Evolutionary conservation across 2,329 filamentous ascomycete species (phyloP).

Genomic region (Penicillium concentricum): DNA sequence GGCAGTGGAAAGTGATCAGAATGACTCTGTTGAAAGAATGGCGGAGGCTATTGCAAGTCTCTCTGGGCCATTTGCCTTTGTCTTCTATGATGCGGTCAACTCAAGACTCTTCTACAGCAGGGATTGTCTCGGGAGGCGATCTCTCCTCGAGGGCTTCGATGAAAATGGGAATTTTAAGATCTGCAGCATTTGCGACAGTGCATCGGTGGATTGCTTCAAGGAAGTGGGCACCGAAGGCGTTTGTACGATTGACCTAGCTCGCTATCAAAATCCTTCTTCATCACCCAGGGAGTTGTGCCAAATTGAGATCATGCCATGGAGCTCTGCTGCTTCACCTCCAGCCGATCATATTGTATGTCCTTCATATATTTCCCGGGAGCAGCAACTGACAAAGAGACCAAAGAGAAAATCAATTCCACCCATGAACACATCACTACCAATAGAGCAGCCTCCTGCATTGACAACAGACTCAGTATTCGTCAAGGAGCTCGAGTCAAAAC

Average conservation of each 20-base stretch:
- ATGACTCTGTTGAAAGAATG: conserved; percentile 28
- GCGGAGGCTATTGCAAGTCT: conserved; percentile 58
- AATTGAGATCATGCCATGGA: conserved; percentile 32
- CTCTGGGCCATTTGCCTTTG: conserved; percentile 84
- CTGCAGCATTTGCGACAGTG: conserved; percentile 67
- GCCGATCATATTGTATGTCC: conserved; percentile 26
- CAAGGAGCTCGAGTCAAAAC: conserved; percentile 51
- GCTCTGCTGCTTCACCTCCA: conserved; percentile 14
- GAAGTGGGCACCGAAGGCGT: conserved; percentile 86
- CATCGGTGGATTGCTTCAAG: conserved; percentile 56
- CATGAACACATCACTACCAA: conserved; percentile 44
- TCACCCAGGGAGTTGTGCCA: conserved; percentile 16
- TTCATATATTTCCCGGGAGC: not conserved
- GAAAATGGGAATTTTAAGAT: conserved; percentile 57
- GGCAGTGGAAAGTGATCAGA: conserved; percentile 31
- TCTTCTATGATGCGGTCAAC: conserved; percentile 69
- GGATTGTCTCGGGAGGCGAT: conserved; percentile 83
- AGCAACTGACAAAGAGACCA: not conserved
- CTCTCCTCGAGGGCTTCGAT: conserved; percentile 62
- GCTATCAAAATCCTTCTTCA: conserved; percentile 6
- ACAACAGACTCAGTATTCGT: conserved; percentile 52
- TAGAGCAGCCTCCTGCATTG: conserved; percentile 29
- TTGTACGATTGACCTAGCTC: conserved; percentile 62
- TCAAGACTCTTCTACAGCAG: conserved; percentile 74
- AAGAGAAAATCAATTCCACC: conserved; percentile 45